These are phyloP conservation scores for Akanthomyces muscarius DNA, from an alignment of 2,329 filamentous ascomycete genomes.

Conservation along the genomic window DNA sequence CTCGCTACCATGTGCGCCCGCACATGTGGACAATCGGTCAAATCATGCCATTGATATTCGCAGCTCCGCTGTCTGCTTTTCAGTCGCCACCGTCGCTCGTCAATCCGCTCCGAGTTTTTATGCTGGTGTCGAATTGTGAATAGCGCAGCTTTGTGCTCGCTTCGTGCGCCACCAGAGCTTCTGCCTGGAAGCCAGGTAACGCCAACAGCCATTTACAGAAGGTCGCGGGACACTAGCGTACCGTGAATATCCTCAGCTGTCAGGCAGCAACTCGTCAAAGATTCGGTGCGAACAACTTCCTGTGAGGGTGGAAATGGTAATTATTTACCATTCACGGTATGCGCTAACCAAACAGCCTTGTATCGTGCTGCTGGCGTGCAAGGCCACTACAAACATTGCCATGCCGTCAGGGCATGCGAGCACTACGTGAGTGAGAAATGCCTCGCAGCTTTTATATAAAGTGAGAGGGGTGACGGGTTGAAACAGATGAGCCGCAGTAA, in stretches of 20 bases:
- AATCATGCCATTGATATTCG: neutral
- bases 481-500: too few species aligned
- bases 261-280: neutral
- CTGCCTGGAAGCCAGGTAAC: neutral
- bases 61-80: too few species aligned
- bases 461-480: too few species aligned
- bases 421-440: too few species aligned
- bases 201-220: neutral
- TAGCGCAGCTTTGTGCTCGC: neutral
- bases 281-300: too few species aligned
- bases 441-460: too few species aligned
- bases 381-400: neutral
- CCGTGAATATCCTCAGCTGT: constrained; percentile 5
- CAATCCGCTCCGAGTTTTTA: too few species aligned
- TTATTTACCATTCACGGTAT: neutral
- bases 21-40: neutral
- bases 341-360: neutral
- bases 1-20: neutral
- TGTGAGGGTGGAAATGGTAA: neutral
- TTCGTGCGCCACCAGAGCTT: neutral
- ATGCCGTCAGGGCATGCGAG: neutral
- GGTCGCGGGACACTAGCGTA: neutral
- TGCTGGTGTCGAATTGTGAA: too few species aligned
- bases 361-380: neutral
- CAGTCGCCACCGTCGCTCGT: too few species aligned